Conservation (phyloP, 1,284 basidiomycete genomes). For the Rhodotorula sp. region DNA sequence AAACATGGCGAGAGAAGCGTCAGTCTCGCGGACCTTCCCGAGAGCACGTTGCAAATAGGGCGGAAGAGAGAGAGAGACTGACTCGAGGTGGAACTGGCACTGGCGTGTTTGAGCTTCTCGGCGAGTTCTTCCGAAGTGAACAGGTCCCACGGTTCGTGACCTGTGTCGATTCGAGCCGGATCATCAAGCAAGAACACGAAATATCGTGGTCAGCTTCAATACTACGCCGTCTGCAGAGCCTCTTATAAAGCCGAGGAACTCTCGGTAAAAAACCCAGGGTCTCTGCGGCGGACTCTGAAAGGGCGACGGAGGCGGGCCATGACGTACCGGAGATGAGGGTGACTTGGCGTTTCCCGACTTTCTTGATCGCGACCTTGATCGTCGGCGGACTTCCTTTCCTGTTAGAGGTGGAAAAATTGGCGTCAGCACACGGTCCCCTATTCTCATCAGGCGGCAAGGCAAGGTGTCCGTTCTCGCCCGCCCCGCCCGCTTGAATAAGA, state of each 20-base stretch:
- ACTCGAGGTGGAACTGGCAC: slow-evolving; percentile 76
- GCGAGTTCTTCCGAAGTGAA: slow-evolving; percentile 65
- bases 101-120: slow-evolving; percentile 70
- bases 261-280: slow-evolving; percentile 41
- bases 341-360: slow-evolving; percentile 63
- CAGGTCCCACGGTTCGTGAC: slow-evolving; percentile 69
- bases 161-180: neutral
- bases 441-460: neutral
- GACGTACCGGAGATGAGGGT: slow-evolving; percentile 63
- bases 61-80: slow-evolving; percentile 29
- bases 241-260: neutral
- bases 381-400: slow-evolving; percentile 61
- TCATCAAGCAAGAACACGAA: neutral
- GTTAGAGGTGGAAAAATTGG: too few relatives aligned
- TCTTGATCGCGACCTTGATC: slow-evolving; percentile 66
- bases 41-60: neutral
- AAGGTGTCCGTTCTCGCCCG: neutral
- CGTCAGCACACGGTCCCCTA: neutral
- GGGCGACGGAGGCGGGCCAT: too few relatives aligned
- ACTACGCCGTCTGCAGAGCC: too few relatives aligned
- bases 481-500: too few relatives aligned
- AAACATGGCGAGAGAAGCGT: neutral
- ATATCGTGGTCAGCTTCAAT: too few relatives aligned
- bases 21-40: neutral
- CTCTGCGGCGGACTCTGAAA: too few relatives aligned